A percentile compares a stretch with the other conserved stretches of the same genome.
Evolutionary conservation across 306 rosid genomes (phyloP).

Genomic region (Rubus parviflorus): DNA sequence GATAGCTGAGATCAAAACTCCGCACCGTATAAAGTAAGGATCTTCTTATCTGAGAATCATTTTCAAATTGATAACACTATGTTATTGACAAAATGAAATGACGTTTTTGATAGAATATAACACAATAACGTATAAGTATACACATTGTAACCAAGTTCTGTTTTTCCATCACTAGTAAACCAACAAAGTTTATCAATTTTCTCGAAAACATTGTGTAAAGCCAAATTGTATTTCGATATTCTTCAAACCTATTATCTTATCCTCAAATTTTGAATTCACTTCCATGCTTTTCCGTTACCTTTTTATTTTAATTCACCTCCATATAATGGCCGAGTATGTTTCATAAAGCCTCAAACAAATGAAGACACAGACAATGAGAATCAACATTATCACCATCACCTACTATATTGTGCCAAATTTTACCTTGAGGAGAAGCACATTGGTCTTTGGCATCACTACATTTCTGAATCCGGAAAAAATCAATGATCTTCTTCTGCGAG

Average conservation of each 20-base stretch:
- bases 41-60: no score
- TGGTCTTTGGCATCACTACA: conserved; percentile 20
- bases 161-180: neutral
- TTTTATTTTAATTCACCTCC: neutral
- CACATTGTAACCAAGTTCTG: neutral
- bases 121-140: neutral
- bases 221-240: neutral
- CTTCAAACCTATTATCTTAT: neutral
- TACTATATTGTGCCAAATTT: neutral
- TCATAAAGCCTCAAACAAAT: neutral
- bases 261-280: neutral
- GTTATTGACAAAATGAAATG: neutral
- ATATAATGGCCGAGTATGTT: neutral
- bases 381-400: neutral
- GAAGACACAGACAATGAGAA: neutral
- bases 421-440: conserved; percentile 51
- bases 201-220: neutral
- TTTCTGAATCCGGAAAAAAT: conserved; percentile 72
- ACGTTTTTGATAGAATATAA: neutral
- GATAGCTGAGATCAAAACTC: no score
- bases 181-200: neutral
- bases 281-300: neutral
- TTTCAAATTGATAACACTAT: neutral
- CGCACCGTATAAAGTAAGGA: no score
- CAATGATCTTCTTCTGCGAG: conserved; percentile 65